Base-by-base conservation (phyloP, 2,329 filamentous ascomycete genomes). In the Fusarium compactum region DNA sequence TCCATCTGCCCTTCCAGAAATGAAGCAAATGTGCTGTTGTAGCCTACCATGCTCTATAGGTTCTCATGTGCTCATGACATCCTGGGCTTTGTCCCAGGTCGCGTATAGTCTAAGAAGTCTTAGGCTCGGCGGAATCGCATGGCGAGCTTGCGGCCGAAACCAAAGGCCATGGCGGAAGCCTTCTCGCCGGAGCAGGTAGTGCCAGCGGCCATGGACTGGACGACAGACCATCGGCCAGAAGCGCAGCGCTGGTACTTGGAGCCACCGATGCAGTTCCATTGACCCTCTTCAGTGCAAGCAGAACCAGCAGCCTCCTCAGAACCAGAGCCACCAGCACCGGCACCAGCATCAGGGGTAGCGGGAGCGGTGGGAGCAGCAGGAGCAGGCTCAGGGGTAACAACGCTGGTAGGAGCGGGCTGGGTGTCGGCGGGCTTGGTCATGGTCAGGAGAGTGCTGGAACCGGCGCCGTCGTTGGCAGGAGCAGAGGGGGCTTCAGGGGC, bases 231-330 rank as follows among this genome's bases (percentile, higher is more conserved):
- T 57, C 77, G 71, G 8, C 88, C 88, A 16, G 82, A 85, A n/a
- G 87, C 88, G 71, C 89, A 91, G 59, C 87, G 87, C 79, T 90
- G 88, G 82, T 89, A 91, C 52, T 83, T 81, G 25, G 77, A 79
- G 52, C 87, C 87, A 20, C 79, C 81, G 27, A 89, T 79, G 75
- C 89, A 91, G 78, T 87, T 86, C 86, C 86, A 91, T 18, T 78
- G 71, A 22, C 89, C 89, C 72, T 90, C 87, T 6, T 79, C 62
- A 34, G 75, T 78, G 80, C 89, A 90, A 22, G 82, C 57, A 16
- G 82, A 78, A 32, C 82, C 83, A 9, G 81, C 75, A 24, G 76
- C 70, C 50, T 76, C 75, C 58, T 72, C 73, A 43, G 80, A 78
- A 27, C 70, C 75, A 65, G 62, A 69, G 12, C 71, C 45, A 30